Base-by-base conservation (phyloP, 164 flowering plant species). In the Aristolochia californica region DNA sequence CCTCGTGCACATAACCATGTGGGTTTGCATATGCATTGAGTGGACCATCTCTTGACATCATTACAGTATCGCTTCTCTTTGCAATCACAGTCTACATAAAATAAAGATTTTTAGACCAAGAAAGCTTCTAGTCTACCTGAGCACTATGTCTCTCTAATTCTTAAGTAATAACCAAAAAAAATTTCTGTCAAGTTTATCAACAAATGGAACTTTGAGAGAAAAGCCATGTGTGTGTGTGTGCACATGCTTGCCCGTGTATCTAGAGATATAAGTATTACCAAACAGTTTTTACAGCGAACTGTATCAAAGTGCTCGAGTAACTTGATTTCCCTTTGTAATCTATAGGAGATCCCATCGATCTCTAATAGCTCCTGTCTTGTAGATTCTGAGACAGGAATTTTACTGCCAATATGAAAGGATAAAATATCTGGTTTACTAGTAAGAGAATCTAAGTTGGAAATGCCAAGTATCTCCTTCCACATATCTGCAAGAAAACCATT, bases 21-120 rank as follows among this genome's bases (percentile, higher is more conserved):
- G 84, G 78, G 58, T 89, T 87, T 30, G 78, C 96, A 70, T 76
- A 93, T 23, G 97, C 95, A 74, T 88, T 88, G 38, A 89, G 83
- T 70, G 97, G 99, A 59, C 99, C 99, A 58, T 93, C 94, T 69
- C 72, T 75, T 24, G 93, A 82, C 99, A 89, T 87, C 71, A 85
- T 90, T 70, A 87, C 52, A 84, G 82, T 84, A 68, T 93, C 93
- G 68, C 88, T 85, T 58, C 95, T 73, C 69, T 68, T 82, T 55
- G 91, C 97, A 66, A 93, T 81, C 16, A 80, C 72, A 66, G 82
- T 69, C 98, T 93, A 62, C 72, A 76, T 49, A 28, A 62, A 30
- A 28, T 17, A 47, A 49, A 28, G 3, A 12, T 25, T 1, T 16
- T 38, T 28, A 38, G 43, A 26, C 21, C 43, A 47, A 51, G 43